Evolutionary conservation across 257 asterid species (phyloP), one percentile per base, ranked within the genome.

Genomic region (Rubia yunnanensis): DNA sequence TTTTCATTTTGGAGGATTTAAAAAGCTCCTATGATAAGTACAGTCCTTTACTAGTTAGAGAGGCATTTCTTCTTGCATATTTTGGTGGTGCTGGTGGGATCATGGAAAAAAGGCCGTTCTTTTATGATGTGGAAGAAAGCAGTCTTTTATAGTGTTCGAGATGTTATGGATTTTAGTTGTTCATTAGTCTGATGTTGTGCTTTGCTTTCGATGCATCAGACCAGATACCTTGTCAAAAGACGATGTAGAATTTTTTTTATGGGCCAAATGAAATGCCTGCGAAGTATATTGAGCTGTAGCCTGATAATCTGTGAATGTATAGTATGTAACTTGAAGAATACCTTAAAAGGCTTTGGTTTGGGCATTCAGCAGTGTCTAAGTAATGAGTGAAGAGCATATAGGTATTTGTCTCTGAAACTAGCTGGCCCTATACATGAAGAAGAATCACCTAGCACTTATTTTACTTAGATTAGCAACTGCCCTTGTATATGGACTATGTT

Each of bases 171-270:
- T 24, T 52, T 49, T 35, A n/a, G 15, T 53, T 17, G 48, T 32
- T 58, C 52, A 14, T 17, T 44, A 44, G 52, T 44, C n/a, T 3
- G 5, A 5, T 41, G 50, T 44, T 44, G 50, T 32, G 31, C 59
- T 46, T 28, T 48, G 41, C 66, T 58, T 65, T 59, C 14, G 24
- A 56, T 71, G 67, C 64, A 44, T 65, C 34, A 14, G 52, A 36
- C 41, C 10, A 31, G 36, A n/a, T 11, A 18, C 52, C 38, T 71
- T 46, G 50, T 56, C 48, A 72, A 23, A 55, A 49, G 39, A 41
- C 65, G 31, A 44, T 8, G 24, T n/a, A 35, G 36, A 23, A 41
- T 31, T 41, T 4, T 24, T n/a, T 10, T 38, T n/a, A 63, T 54
- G n/a, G 1, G 9, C 20, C 24, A 23, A 38, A 31, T n/a, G 28